A percentile compares a stretch with the other conserved stretches of the same genome.
Evolutionary conservation across 1,284 basidiomycete species (phyloP).

Genomic region (Cryptococcus maquisensis): DNA sequence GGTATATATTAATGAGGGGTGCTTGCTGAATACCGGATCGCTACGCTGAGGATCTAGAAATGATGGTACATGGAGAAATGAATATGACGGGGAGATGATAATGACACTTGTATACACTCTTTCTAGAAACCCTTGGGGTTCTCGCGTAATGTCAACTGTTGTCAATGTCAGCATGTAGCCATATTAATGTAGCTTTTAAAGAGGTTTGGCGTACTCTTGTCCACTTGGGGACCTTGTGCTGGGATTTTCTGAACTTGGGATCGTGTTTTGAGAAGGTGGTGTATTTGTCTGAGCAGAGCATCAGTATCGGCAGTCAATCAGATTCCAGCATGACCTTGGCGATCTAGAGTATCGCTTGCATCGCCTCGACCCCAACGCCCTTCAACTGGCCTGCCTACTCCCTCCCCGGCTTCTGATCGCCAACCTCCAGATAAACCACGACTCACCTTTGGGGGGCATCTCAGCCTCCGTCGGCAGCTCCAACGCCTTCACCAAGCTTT

Average conservation of each 20-base stretch:
- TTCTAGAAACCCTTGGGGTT: conserved; percentile 84
- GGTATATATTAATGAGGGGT: neutral
- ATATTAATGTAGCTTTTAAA: neutral
- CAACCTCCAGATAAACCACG: conserved; percentile 1
- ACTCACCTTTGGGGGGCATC: conserved; percentile 51
- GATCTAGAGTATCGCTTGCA: neutral
- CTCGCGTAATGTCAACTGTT: conserved; percentile 69
- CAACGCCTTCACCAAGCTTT: conserved; percentile 43
- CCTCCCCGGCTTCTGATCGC: neutral
- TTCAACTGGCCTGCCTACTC: neutral
- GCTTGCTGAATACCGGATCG: neutral
- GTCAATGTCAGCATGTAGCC: neutral
- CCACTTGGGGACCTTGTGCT: conserved; percentile 95
- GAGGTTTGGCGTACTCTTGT: conserved; percentile 64
- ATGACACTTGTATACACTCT: too few relatives aligned
- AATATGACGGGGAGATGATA: neutral
- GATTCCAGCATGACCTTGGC: too few relatives aligned
- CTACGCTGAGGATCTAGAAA: neutral
- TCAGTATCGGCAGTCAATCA: too few relatives aligned
- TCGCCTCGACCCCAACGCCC: neutral
- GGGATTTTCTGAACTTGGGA: conserved; percentile 78
- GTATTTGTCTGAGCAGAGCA: conserved; percentile 73
- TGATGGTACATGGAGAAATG: conserved; percentile 12
- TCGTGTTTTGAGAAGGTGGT: conserved; percentile 74
- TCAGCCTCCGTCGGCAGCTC: conserved; percentile 47